A percentile compares a stretch with the other conserved stretches of the same genome.
Evolutionary conservation across 2,329 filamentous ascomycete genomes (phyloP).

Genomic region (Aspergillus aculeatus): DNA sequence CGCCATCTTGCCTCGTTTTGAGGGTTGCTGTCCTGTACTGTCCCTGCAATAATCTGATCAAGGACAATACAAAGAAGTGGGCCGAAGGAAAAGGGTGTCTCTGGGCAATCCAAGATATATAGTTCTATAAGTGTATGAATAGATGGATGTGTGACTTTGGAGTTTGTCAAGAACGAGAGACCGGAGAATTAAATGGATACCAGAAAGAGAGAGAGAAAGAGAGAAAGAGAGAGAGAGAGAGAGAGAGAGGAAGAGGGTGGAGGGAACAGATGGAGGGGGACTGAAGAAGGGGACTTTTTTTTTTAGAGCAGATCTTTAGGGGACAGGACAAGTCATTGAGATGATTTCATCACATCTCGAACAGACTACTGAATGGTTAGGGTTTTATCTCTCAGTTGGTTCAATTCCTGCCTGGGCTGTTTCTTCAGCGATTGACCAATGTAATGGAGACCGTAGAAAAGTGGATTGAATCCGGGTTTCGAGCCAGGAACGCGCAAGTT

Average conservation of each 20-base stretch:
- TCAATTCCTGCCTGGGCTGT: too few species aligned
- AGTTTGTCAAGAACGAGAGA: background rate
- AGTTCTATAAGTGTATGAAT: too few species aligned
- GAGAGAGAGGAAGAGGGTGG: background rate
- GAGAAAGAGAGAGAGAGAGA: background rate
- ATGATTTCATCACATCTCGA: background rate
- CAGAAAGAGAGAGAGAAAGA: background rate
- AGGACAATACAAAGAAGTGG: background rate
- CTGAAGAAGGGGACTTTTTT: background rate
- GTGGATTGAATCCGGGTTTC: background rate
- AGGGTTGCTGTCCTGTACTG: background rate
- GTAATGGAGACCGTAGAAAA: background rate
- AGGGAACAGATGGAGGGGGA: background rate
- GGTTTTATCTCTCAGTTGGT: too few species aligned
- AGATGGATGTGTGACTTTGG: background rate
- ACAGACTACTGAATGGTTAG: background rate
- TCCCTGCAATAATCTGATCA: background rate
- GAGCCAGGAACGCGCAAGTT: background rate
- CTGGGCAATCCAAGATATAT: too few species aligned
- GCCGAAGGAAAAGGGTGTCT: background rate
- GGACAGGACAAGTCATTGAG: background rate
- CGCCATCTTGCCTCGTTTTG: constrained; percentile 26
- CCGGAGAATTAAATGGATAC: background rate
- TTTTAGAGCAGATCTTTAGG: background rate
- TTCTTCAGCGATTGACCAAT: background rate